phyloP scores from a whole-genome alignment of 306 rosid genomes.

The Alnus glutinosa region DNA sequence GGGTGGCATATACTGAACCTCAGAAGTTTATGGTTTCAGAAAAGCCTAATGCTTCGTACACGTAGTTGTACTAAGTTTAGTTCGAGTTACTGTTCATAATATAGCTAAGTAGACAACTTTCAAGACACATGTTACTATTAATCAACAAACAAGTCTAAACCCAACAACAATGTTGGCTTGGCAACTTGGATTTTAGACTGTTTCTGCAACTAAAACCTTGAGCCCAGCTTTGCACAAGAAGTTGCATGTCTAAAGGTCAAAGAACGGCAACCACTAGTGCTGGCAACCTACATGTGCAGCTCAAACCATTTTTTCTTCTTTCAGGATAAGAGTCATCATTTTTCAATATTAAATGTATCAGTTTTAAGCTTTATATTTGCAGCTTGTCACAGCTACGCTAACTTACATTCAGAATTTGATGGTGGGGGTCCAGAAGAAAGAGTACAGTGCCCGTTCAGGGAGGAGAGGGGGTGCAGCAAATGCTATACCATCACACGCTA shows the following conservation, averaged over 20 bases:
- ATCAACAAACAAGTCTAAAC: neutral
- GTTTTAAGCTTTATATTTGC: neutral
- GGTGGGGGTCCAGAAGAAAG: neutral
- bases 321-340: neutral
- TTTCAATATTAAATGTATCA: neutral
- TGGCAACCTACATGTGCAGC: neutral
- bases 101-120: neutral
- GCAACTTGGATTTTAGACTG: neutral
- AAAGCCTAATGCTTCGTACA: neutral
- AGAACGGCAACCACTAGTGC: neutral
- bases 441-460: neutral
- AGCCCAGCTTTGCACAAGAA: neutral
- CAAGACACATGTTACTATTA: neutral
- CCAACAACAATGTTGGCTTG: neutral
- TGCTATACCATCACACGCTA: neutral
- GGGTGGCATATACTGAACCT: no score
- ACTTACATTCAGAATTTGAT: neutral
- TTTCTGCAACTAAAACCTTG: neutral
- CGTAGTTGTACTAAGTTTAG: neutral
- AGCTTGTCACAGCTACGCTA: neutral
- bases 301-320: neutral
- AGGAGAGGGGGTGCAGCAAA: neutral
- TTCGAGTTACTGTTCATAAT: neutral
- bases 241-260: neutral
- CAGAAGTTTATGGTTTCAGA: neutral